Conservation (phyloP, 1,284 basidiomycete species). For the Leccinum subspadiceum region DNA sequence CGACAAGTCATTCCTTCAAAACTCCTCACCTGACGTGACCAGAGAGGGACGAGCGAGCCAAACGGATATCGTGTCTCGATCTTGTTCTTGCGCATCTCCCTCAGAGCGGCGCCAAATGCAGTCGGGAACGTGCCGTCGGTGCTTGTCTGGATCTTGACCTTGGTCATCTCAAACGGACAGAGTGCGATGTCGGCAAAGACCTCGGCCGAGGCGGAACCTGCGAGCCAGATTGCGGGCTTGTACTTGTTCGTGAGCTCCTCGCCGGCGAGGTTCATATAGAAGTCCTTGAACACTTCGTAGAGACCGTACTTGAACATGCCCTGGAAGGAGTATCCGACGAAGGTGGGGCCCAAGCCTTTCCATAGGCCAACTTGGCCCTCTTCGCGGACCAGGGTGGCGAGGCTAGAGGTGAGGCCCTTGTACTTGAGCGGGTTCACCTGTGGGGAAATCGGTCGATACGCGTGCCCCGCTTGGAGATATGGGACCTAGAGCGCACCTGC, state of each 20-base stretch:
- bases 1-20: neutral
- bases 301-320: constrained; percentile 97
- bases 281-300: constrained; percentile 94
- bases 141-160: constrained; percentile 83
- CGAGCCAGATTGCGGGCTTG: constrained; percentile 94
- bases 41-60: constrained; percentile 76
- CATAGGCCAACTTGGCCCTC: constrained; percentile 85
- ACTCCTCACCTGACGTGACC: constrained; percentile 69
- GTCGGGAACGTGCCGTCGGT: constrained; percentile 71
- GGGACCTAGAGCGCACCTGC: constrained; percentile 62
- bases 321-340: constrained; percentile 93
- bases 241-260: constrained; percentile 81
- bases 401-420: constrained; percentile 70
- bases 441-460: neutral
- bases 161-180: constrained; percentile 82
- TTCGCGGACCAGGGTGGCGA: constrained; percentile 75
- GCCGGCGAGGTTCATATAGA: constrained; percentile 82
- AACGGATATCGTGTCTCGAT: constrained; percentile 76
- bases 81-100: constrained; percentile 61
- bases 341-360: constrained; percentile 91
- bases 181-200: constrained; percentile 92
- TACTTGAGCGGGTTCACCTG: constrained; percentile 74
- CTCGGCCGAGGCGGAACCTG: constrained; percentile 90
- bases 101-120: constrained; percentile 65
- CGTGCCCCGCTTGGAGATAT: neutral